Percentiles rank a stretch among this genome's conserved stretches.
These are phyloP conservation scores for Apiotrichum porosum DNA, from an alignment of 1,284 basidiomycete species.

Conservation along the genomic window DNA sequence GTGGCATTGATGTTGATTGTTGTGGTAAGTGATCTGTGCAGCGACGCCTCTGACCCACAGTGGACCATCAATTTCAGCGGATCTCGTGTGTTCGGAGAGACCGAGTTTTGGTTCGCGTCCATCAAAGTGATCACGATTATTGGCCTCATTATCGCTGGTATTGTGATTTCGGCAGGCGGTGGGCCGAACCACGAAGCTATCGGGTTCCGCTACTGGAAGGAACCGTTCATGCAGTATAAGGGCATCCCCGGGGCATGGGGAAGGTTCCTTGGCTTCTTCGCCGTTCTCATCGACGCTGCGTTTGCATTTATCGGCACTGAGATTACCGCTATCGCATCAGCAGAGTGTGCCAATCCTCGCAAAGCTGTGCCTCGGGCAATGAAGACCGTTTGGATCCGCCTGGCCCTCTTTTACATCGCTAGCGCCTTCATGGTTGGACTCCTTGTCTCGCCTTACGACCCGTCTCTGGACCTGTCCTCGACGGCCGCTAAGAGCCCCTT, in stretches of 20 bases:
- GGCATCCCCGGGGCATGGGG: constrained; percentile 51
- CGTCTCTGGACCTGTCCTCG: constrained; percentile 54
- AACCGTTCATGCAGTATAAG: constrained; percentile 49
- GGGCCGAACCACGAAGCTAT: constrained; percentile 45
- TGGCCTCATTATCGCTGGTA: constrained; percentile 54
- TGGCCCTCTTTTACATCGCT: constrained; percentile 58
- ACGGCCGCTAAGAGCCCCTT: constrained; percentile 73
- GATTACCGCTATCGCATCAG: constrained; percentile 49
- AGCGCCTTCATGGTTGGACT: constrained; percentile 63
- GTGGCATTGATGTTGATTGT: constrained; percentile 52
- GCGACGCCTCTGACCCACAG: background rate
- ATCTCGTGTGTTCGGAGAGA: constrained; percentile 39
- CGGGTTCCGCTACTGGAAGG: constrained; percentile 51
- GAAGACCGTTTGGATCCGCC: constrained; percentile 68
- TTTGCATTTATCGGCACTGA: constrained; percentile 31
- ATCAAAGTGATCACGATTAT: constrained; percentile 75
- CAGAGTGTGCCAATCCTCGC: constrained; percentile 57
- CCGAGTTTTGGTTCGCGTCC: constrained; percentile 53
- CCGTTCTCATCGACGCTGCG: constrained; percentile 10
- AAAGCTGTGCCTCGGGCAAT: constrained; percentile 72
- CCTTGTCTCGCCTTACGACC: constrained; percentile 64
- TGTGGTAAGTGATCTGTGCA: constrained; percentile 42
- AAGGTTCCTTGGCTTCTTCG: constrained; percentile 27
- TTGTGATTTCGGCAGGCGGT: constrained; percentile 57
- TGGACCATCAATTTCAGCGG: constrained; percentile 41